Evolutionary conservation across 495 filamentous ascomycete genomes (phyloP).

Genomic region (Talaromyces thailandensis): DNA sequence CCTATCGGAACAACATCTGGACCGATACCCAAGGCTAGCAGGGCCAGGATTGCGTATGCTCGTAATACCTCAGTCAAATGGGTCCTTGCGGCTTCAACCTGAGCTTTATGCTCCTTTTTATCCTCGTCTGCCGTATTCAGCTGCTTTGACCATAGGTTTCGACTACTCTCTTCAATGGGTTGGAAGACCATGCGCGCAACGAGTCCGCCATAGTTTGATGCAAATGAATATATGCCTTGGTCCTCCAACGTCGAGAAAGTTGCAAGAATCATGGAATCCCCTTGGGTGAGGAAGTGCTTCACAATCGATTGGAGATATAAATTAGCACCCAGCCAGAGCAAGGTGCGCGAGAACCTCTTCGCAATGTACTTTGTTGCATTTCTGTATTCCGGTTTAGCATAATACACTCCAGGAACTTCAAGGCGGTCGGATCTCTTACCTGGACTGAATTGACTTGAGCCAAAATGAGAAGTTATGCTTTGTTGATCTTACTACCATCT

Average conservation of each 20-base stretch:
- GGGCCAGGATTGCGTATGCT: constrained; percentile 49
- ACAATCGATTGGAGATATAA: constrained; percentile 80
- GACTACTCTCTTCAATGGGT: constrained; percentile 84
- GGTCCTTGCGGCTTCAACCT: constrained; percentile 20
- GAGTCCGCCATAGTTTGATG: constrained; percentile 89
- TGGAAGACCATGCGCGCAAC: constrained; percentile 87
- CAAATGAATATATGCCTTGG: constrained; percentile 90
- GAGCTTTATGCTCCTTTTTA: constrained; percentile 6
- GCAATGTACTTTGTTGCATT: constrained; percentile 38
- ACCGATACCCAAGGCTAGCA: constrained; percentile 56
- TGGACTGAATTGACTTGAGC: constrained; percentile 29
- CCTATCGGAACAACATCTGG: constrained; percentile 64
- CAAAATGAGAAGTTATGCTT: constrained; percentile 51
- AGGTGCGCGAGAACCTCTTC: constrained; percentile 55
- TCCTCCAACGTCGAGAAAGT: constrained; percentile 62
- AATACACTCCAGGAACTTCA: constrained; percentile 9
- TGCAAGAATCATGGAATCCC: constrained; percentile 81
- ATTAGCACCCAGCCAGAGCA: constrained; percentile 60
- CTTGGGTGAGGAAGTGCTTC: constrained; percentile 90
- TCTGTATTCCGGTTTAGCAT: constrained; percentile 14
- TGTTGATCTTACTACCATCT: constrained; percentile 31
- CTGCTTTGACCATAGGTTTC: constrained; percentile 76
- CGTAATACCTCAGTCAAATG: constrained; percentile 29
- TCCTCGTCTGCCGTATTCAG: constrained; percentile 20
- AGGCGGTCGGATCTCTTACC: constrained; percentile 19